Percentiles rank a stretch among this genome's conserved stretches.
These are phyloP conservation scores for Cyclocybe cylindracea DNA, from an alignment of 768 basidiomycete genomes.

Conservation along the genomic window DNA sequence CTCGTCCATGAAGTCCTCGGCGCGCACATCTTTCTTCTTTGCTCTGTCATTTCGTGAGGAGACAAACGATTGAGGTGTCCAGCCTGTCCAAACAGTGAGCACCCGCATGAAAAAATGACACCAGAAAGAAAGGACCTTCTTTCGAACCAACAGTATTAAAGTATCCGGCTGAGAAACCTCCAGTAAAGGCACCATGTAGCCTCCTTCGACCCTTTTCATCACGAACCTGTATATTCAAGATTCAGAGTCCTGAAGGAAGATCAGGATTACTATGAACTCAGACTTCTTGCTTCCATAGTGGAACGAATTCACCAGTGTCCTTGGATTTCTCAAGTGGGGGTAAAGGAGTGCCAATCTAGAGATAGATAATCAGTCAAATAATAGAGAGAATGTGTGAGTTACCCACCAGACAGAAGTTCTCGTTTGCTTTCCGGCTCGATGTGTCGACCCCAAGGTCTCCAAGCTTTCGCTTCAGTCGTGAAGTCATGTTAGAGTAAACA, in stretches of 20 bases:
- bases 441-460: conserved; percentile 78
- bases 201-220: conserved; percentile 92
- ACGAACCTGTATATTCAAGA: conserved; percentile 56
- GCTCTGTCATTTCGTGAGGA: conserved; percentile 82
- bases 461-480: conserved; percentile 80
- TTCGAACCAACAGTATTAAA: conserved; percentile 96
- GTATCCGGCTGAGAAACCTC: conserved; percentile 97
- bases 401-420: conserved; percentile 82
- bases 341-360: conserved; percentile 89
- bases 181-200: conserved; percentile 98
- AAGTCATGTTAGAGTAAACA: conserved; percentile 30
- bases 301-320: conserved; percentile 93
- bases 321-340: conserved; percentile 93
- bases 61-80: conserved; percentile 90
- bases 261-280: conserved; percentile 20
- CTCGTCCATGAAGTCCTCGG: conserved; percentile 99
- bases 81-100: conserved; percentile 56
- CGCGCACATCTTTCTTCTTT: conserved; percentile 58
- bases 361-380: conserved; percentile 5
- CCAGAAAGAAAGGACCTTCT: conserved; percentile 65
- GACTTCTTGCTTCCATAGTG: conserved; percentile 97
- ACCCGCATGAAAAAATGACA: neutral
- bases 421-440: conserved; percentile 68
- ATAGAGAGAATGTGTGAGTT: neutral
- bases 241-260: conserved; percentile 10